These are phyloP conservation scores for Canavalia gladiata DNA, from an alignment of 306 rosid species.

Conservation along the genomic window DNA sequence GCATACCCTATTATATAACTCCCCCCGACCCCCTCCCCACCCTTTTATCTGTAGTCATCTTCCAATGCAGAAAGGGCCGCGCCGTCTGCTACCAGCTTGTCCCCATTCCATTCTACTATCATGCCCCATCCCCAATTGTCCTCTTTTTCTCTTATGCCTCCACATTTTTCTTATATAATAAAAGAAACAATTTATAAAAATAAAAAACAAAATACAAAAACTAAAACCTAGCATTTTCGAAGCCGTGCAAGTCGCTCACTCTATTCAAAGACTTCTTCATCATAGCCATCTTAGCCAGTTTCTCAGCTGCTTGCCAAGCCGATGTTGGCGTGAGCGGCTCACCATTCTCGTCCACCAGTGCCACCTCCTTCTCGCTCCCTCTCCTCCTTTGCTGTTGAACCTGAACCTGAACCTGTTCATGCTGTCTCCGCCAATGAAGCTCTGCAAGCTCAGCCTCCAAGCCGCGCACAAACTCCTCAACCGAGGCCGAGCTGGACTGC, in stretches of 20 bases:
- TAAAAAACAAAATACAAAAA: neutral
- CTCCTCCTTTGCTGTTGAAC: slow-evolving; percentile 59
- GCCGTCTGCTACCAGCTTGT: slow-evolving; percentile 55
- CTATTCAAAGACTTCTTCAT: slow-evolving; percentile 79
- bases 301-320: slow-evolving; percentile 91
- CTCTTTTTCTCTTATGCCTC: neutral
- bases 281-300: slow-evolving; percentile 80
- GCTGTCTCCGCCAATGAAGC: slow-evolving; percentile 71
- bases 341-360: slow-evolving; percentile 67
- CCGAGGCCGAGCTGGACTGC: slow-evolving; percentile 55
- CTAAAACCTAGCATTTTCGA: slow-evolving; percentile 90
- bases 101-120: slow-evolving; percentile 45
- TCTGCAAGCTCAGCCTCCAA: slow-evolving; percentile 84
- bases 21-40: neutral
- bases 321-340: slow-evolving; percentile 89
- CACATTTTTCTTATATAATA: neutral
- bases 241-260: slow-evolving; percentile 89
- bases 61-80: slow-evolving; percentile 47
- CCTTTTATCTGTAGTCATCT: slow-evolving; percentile 8
- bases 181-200: neutral
- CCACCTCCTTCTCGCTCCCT: slow-evolving; percentile 48
- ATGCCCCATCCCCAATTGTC: slow-evolving; percentile 46
- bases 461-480: slow-evolving; percentile 57
- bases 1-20: slow-evolving; percentile 31
- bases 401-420: slow-evolving; percentile 49